phyloP scores from a whole-genome alignment of 2,329 filamentous ascomycete species.

The Sclerotinia glacialis region DNA sequence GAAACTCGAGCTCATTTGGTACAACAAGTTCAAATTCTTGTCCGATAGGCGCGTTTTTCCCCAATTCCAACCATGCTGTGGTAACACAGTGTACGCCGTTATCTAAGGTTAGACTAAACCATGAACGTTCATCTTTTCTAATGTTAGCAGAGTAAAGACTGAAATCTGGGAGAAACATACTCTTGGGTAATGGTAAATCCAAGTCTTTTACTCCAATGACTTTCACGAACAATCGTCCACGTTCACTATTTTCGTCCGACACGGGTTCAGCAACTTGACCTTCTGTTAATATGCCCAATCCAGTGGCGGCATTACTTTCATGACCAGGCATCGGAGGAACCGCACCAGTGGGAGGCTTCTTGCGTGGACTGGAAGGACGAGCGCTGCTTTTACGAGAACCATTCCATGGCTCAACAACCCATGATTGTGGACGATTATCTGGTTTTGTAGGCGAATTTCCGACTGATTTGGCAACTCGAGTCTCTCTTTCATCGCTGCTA shows the following conservation, averaged over 20 bases:
- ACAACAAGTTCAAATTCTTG: slow-evolving; percentile 98
- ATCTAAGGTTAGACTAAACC: slow-evolving; percentile 96
- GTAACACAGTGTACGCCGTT: slow-evolving; percentile 98
- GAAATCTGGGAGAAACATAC: slow-evolving; percentile 47
- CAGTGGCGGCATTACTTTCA: slow-evolving; percentile 66
- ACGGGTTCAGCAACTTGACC: slow-evolving; percentile 46
- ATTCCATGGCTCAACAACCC: slow-evolving; percentile 98
- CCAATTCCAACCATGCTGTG: slow-evolving; percentile 90
- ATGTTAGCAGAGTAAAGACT: slow-evolving; percentile 32
- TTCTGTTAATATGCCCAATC: slow-evolving; percentile 65
- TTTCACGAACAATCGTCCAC: slow-evolving; percentile 93
- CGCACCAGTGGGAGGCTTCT: slow-evolving; percentile 48
- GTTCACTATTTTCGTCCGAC: slow-evolving; percentile 73
- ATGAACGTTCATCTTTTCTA: slow-evolving; percentile 73
- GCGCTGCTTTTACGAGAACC: slow-evolving; percentile 68
- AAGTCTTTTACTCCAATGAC: slow-evolving; percentile 98
- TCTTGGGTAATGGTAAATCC: slow-evolving; percentile 84
- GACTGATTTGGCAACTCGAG: slow-evolving; percentile 54
- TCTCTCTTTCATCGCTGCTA: slow-evolving; percentile 62
- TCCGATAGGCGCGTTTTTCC: slow-evolving; percentile 87
- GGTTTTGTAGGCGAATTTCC: slow-evolving; percentile 71
- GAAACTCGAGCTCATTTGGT: slow-evolving; percentile 96
- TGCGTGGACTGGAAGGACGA: slow-evolving; percentile 47
- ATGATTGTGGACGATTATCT: slow-evolving; percentile 74
- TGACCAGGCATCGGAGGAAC: slow-evolving; percentile 85